Base-by-base conservation (phyloP, 805 yeast genomes). In the Naumovozyma baii region DNA sequence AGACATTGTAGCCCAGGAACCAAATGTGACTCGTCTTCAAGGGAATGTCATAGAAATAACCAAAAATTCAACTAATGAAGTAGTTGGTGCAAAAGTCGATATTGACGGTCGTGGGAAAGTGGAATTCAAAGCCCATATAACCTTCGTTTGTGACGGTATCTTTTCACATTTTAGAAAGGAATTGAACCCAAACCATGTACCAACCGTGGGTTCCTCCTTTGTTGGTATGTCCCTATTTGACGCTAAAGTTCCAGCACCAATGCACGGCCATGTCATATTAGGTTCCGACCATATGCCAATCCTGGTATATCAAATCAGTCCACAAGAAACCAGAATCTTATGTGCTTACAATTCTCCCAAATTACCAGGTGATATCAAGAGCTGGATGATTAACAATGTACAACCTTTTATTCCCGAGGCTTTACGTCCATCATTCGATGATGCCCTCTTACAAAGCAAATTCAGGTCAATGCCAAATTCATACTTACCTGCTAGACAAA, bases 401-500 rank as follows among this genome's bases (percentile, higher is more conserved):
- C 63, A 77, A 41, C 83, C 88, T 25, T 63, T 71, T 37, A 58
- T 92, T 38, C 98, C 98, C 13, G 59, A 67, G 36, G 53, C 62
- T 19, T 60, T 82, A 36, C 68, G 71, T 51, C 84, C 94, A 5
- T 73, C 92, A 12, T 85, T 90, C 57, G 62, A 62, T 37, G 61
- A 61, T 18, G 94, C 96, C 1, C 51, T 90, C 33, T 62, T 66
- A 15, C 67, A 68, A 9, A 64, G 65, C 25, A 73, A 80, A 52
- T 75, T 82, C 60, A 76, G 83, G 45, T 73, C 85, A 34, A 90
- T 90, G 96, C 97, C 98, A 37, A 88, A 87, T 63, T 94, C 92
- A 50, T 92, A 74, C 62, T 68, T 92, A 37, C 74, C 94, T 18
- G 96, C 96, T 1, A 69, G 74, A 41, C 68, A 70, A 37, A 88